Conservation (phyloP, 2,329 filamentous ascomycete species). For the Truncatella angustata region DNA sequence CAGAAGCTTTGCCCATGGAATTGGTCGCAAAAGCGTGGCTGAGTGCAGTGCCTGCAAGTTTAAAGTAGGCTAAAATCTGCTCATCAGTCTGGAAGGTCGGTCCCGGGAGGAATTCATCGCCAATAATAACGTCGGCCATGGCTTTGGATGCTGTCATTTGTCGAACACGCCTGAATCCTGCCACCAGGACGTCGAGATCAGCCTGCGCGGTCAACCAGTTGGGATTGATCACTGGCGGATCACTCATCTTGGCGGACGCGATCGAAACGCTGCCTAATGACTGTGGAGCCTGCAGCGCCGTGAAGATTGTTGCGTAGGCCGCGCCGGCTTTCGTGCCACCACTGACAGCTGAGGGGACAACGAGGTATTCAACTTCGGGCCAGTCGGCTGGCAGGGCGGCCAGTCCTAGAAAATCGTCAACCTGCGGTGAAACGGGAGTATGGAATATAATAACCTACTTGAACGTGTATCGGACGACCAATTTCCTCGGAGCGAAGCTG, state of each 20-base stretch:
- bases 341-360: background rate
- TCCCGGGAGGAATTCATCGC: background rate
- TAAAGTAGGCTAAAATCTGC: background rate
- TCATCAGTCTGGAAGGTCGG: background rate
- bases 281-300: background rate
- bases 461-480: no score
- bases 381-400: background rate
- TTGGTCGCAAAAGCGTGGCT: background rate
- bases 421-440: no score
- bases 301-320: background rate
- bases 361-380: background rate
- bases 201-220: background rate
- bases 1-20: background rate
- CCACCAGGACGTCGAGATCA: background rate
- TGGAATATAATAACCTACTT: no score
- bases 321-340: background rate
- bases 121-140: background rate
- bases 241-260: background rate
- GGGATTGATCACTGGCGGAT: background rate
- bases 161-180: background rate
- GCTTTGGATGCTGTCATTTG: background rate
- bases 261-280: background rate
- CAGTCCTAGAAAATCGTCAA: no score
- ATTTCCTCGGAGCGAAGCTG: background rate
- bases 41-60: background rate